Evolutionary conservation across 2,329 filamentous ascomycete genomes (phyloP).

Genomic region (Fusarium sp.): DNA sequence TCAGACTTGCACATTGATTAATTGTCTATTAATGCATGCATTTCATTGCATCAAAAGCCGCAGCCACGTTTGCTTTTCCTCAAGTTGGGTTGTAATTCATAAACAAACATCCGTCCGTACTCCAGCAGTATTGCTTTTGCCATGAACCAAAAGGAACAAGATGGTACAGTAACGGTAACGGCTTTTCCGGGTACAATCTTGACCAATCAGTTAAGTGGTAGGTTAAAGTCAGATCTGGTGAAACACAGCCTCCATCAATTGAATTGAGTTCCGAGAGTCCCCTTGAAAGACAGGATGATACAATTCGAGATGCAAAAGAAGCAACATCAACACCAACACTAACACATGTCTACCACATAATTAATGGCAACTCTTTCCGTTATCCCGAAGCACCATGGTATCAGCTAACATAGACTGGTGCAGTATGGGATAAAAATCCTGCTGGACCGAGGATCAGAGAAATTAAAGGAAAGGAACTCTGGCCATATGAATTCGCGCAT

Average conservation of each 20-base stretch:
- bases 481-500: conserved; percentile 26
- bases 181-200: not conserved
- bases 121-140: not conserved
- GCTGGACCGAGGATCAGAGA: conserved; percentile 9
- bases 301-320: not conserved
- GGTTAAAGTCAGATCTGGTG: conserved; percentile 38
- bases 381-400: conserved; percentile 3
- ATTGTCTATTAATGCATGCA: not conserved
- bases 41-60: not conserved
- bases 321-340: not conserved
- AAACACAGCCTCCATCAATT: conserved; percentile 22
- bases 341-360: not conserved
- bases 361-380: conserved; percentile 1
- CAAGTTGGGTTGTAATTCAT: not conserved
- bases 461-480: conserved; percentile 28
- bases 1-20: conserved; percentile 4
- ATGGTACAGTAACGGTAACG: conserved; percentile 8
- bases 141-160: not conserved
- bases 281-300: conserved; percentile 17
- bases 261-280: conserved; percentile 1
- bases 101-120: not conserved
- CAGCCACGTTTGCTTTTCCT: conserved; percentile 1
- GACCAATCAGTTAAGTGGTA: conserved; percentile 15
- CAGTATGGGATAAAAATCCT: not conserved
- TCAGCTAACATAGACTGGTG: not conserved